Evolutionary conservation across 2,329 filamentous ascomycete species (phyloP).

Genomic region (Penicillium polonicum): DNA sequence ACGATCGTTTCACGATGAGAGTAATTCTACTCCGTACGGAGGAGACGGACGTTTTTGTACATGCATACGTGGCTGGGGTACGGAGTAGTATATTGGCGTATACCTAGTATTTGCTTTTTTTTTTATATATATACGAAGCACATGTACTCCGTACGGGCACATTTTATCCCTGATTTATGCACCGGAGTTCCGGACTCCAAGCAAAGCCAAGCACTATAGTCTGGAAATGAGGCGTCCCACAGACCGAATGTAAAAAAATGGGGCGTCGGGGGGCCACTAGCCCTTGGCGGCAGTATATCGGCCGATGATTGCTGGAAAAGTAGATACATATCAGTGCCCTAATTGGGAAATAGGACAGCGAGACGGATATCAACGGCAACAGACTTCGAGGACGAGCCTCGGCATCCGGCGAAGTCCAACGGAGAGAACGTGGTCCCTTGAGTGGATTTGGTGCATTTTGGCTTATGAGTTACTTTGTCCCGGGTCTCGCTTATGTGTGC

Average conservation of each 20-base stretch:
- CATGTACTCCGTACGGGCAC: background rate
- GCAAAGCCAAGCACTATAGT: slow-evolving; percentile 28
- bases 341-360: background rate
- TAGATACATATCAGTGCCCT: background rate
- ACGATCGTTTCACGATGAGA: slow-evolving; percentile 5
- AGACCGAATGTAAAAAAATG: slow-evolving; percentile 17
- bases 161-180: slow-evolving; percentile 9
- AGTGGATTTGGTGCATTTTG: background rate
- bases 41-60: background rate
- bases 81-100: background rate
- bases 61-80: background rate
- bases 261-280: slow-evolving; percentile 3
- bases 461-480: background rate
- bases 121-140: background rate
- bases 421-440: slow-evolving; percentile 1
- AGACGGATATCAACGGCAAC: background rate
- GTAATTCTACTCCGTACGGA: background rate
- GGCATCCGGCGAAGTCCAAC: background rate
- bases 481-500: slow-evolving; percentile 3
- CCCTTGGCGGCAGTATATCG: background rate
- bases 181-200: slow-evolving; percentile 19
- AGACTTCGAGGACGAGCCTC: background rate
- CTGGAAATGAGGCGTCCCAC: slow-evolving; percentile 18
- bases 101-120: background rate
- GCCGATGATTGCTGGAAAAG: background rate